Base-by-base conservation (phyloP, 2,329 filamentous ascomycete species). In the Claviceps maximensis region DNA sequence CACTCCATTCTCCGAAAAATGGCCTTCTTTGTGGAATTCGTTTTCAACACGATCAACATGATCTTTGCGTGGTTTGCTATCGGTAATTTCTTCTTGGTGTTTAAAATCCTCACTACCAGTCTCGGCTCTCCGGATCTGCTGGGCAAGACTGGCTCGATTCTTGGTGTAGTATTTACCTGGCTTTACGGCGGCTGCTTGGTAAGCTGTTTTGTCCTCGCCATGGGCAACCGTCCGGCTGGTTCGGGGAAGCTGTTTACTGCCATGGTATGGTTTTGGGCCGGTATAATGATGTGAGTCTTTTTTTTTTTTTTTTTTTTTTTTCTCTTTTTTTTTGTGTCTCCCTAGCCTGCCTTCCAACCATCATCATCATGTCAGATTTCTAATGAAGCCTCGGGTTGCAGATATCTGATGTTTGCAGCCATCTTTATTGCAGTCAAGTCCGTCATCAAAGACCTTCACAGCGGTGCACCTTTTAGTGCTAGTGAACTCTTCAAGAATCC, bases 51-150 rank as follows among this genome's bases (percentile, higher is more conserved):
- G 1, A 78, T 91, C 69, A 95, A 88, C 76, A 96, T 97, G 88
- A 79, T 98, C 64, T 98, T 97, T 67, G 90, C 93, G 51, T 98
- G 93, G 93, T 97, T 98, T 66, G 89, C 86, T 62, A 93, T 97
- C 64, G 87, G 93, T 65, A 98, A 98, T 73, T 98, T 98, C 78
- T 98, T 97, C 79, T 74, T 98, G 64, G 91, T 98, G 60, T 98
- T 98, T 75, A 90, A 90, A 69, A 97, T 98, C 65, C 74, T 98
- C 58, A 97, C 91, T 1, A 85, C 83, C 12, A 95, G 90, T 62
- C 74, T 98, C 58, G 86, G 88, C 47, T 76, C 79, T 27, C 61
- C 71, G 0, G 68, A 78, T 33, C 77, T 96, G 27, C 78, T 96
- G 2, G 88, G 89, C 49, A 83, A 78, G 4, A 81, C 81, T 10